These are phyloP conservation scores for Gossypium australe DNA, from an alignment of 345 rosid genomes.

Conservation along the genomic window DNA sequence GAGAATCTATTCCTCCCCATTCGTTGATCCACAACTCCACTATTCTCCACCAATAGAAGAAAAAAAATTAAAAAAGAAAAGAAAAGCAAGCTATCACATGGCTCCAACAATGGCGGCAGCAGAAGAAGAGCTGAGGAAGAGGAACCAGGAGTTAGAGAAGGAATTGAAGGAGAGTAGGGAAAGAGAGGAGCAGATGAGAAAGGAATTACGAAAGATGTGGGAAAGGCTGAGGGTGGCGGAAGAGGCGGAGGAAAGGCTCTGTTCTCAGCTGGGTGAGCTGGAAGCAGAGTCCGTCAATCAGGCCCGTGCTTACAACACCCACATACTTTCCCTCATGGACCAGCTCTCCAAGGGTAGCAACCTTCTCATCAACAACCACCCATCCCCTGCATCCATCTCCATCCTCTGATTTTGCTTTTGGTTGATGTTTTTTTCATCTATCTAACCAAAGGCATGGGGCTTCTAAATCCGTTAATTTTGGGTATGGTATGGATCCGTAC, in stretches of 20 bases:
- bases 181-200: constrained; percentile 6
- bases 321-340: constrained; percentile 46
- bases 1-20: not conserved
- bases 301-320: constrained; percentile 64
- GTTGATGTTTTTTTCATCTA: not conserved
- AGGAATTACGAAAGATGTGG: not conserved
- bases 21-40: not conserved
- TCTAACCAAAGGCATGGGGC: not conserved
- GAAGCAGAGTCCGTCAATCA: constrained; percentile 74
- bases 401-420: not conserved
- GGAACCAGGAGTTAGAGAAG: constrained; percentile 9
- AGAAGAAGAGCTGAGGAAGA: constrained; percentile 7
- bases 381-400: not conserved
- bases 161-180: constrained; percentile 10
- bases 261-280: constrained; percentile 77
- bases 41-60: not conserved
- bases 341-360: constrained; percentile 49
- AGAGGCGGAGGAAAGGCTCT: constrained; percentile 41
- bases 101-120: not conserved
- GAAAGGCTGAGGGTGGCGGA: constrained; percentile 42
- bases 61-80: no score
- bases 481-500: not conserved
- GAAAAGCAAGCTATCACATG: not conserved
- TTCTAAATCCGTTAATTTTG: not conserved
- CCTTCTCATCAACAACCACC: constrained; percentile 11